Evolutionary conservation across 805 yeast species (phyloP), one percentile per base, ranked within the genome.

Genomic region (baker's yeast (Saccharomyces cerevisiae)): DNA sequence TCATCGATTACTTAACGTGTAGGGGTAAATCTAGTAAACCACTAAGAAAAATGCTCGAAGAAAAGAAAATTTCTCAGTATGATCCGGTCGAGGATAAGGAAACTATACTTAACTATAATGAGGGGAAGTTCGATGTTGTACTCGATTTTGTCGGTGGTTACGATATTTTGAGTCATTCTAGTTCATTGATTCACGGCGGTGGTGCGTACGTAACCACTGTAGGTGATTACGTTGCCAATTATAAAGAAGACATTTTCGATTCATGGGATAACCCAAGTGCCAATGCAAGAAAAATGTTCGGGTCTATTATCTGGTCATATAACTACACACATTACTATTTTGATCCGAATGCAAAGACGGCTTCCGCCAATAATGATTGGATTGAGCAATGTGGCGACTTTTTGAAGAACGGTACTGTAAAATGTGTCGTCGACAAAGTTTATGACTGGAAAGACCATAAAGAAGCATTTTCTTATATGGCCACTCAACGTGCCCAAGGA

Each of bases 81-180:
- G 72, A 71, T 10, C 52, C 62, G 2, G 62, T 63, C 3, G 56
- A 63, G 11, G 66, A 63, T 14, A 58, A 58, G 29, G 67, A 64
- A 50, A 53, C 59, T 27, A 59, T 66, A 28, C 61, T 58, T 29
- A 61, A 56, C 28, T 71, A 66, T 53, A 61, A 61, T 41, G 70
- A 71, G 57, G 79, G 79, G 13, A 75, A 78, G 59, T 88, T 82
- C 63, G 87, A 85, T 62, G 62, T 79, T 4, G 79, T 87, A n/a
- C 63, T 85, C 11, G 96, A 89, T 70, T 78, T 84, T 56, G 78
- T 82, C 51, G 94, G 96, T 46, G 87, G 87, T 46, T 73, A 75
- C 49, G 81, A 79, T 30, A 75, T 85, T 6, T 66, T 82, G 26
- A 56, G 69, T 5, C 71, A 78, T 41, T 72, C 80, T 26, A 61